A percentile compares a stretch with the other conserved stretches of the same genome.
These are phyloP conservation scores for Stephania japonica DNA, from an alignment of 164 flowering plant genomes.

Conservation along the genomic window DNA sequence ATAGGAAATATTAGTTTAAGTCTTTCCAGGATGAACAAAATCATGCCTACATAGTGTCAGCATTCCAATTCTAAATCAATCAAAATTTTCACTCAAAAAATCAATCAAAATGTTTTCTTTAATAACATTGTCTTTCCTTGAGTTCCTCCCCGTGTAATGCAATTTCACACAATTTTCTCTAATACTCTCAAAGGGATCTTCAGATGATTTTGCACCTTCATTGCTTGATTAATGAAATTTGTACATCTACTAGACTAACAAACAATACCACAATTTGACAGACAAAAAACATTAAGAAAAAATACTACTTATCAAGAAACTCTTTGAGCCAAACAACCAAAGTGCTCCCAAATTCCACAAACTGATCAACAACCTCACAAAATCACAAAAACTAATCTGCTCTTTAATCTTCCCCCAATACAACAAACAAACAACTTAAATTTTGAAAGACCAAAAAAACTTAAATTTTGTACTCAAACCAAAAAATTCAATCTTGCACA, in stretches of 20 bases:
- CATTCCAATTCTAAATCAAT: not conserved
- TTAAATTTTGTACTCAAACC: not conserved
- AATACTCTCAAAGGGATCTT: not conserved
- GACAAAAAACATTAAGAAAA: no score
- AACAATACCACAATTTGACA: no score
- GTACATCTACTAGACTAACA: no score
- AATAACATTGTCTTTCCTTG: not conserved
- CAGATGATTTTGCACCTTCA: not conserved
- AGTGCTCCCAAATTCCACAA: no score
- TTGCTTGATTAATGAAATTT: not conserved
- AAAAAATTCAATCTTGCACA: not conserved
- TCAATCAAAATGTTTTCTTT: no score
- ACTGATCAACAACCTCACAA: no score
- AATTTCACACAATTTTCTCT: not conserved
- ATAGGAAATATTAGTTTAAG: not conserved
- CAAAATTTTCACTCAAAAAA: no score
- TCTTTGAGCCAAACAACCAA: no score
- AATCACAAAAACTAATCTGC: no score
- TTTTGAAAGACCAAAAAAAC: no score
- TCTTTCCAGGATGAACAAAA: not conserved
- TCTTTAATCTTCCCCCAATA: not conserved
- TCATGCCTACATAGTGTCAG: not conserved
- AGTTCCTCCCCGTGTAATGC: not conserved
- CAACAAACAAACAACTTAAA: not conserved
- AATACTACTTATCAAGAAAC: no score